Percentiles rank a stretch among this genome's conserved stretches.
Conservation (phyloP, 495 filamentous ascomycete species). For the Neurospora sp. region DNA sequence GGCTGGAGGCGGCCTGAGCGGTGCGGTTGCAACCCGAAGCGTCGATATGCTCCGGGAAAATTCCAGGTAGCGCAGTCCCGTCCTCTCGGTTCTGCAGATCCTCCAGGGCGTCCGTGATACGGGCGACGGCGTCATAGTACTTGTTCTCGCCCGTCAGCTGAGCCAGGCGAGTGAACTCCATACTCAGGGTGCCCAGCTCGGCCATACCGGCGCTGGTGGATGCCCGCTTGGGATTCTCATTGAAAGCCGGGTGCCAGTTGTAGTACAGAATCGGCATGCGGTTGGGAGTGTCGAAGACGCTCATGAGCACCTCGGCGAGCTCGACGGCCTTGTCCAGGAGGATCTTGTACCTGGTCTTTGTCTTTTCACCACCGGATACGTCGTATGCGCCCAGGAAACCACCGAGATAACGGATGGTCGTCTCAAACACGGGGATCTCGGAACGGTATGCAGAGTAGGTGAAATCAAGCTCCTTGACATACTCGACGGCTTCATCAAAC, state of each 20-base stretch:
- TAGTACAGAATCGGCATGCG: slow-evolving; percentile 88
- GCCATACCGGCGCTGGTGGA: slow-evolving; percentile 56
- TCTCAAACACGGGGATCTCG: slow-evolving; percentile 76
- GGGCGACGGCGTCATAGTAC: slow-evolving; percentile 92
- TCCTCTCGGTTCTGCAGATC: slow-evolving; percentile 53
- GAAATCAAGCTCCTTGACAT: slow-evolving; percentile 78
- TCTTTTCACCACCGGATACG: slow-evolving; percentile 49
- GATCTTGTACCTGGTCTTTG: slow-evolving; percentile 35
- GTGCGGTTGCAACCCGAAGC: slow-evolving; percentile 50
- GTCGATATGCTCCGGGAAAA: slow-evolving; percentile 78
- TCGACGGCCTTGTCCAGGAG: slow-evolving; percentile 82
- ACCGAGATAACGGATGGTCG: slow-evolving; percentile 78
- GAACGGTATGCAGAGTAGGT: slow-evolving; percentile 53
- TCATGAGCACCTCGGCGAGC: slow-evolving; percentile 80
- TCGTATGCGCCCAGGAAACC: slow-evolving; percentile 79
- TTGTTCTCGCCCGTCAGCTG: slow-evolving; percentile 79
- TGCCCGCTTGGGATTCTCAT: slow-evolving; percentile 56
- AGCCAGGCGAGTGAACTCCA: slow-evolving; percentile 91
- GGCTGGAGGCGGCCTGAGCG: slow-evolving; percentile 15
- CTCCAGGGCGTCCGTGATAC: slow-evolving; percentile 81
- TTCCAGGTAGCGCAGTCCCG: slow-evolving; percentile 62
- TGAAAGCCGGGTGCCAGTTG: slow-evolving; percentile 63
- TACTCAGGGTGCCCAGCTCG: slow-evolving; percentile 80
- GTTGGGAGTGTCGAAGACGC: slow-evolving; percentile 93
- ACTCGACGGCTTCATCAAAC: slow-evolving; percentile 75